Evolutionary conservation across 148 eudicot genomes (phyloP).

Genomic region (Nepenthes mirabilis): DNA sequence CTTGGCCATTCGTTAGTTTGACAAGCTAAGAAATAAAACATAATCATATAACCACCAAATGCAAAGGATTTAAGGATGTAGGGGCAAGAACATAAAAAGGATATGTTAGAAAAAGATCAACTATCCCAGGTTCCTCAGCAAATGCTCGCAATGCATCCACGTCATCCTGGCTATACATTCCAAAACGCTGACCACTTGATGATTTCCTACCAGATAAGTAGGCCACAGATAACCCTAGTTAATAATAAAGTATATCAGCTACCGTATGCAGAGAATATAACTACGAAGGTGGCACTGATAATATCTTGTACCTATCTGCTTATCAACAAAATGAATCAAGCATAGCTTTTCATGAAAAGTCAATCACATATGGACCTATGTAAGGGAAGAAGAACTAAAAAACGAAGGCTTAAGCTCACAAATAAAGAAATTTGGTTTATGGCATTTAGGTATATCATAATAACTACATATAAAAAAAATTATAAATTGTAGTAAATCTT

Average conservation of each 20-base stretch:
- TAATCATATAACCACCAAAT: slow-evolving; percentile 2
- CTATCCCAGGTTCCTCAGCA: slow-evolving; percentile 74
- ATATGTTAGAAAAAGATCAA: slow-evolving; percentile 87
- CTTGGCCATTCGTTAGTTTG: slow-evolving; percentile 93
- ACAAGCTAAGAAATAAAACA: slow-evolving; percentile 37
- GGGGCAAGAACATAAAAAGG: slow-evolving; percentile 25
- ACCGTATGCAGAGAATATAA: not conserved
- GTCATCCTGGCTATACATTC: slow-evolving; percentile 85
- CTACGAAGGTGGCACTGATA: no score
- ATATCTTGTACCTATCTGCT: no score
- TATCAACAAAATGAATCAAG: no score
- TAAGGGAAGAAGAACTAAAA: no score
- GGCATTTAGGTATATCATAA: no score
- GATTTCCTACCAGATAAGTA: slow-evolving; percentile 93
- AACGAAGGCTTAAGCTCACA: no score
- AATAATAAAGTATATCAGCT: slow-evolving; percentile 39
- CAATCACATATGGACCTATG: no score
- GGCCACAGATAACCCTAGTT: slow-evolving; percentile 76
- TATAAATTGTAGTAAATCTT: no score
- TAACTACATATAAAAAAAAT: no score
- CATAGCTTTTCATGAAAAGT: no score
- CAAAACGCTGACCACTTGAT: slow-evolving; percentile 61
- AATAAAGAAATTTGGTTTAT: no score
- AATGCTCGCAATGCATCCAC: slow-evolving; percentile 87
- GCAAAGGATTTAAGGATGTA: not conserved